A percentile compares a stretch with the other conserved stretches of the same genome.
Evolutionary conservation across 139 green algal species (phyloP).

Genomic region (Closterium sp.): DNA sequence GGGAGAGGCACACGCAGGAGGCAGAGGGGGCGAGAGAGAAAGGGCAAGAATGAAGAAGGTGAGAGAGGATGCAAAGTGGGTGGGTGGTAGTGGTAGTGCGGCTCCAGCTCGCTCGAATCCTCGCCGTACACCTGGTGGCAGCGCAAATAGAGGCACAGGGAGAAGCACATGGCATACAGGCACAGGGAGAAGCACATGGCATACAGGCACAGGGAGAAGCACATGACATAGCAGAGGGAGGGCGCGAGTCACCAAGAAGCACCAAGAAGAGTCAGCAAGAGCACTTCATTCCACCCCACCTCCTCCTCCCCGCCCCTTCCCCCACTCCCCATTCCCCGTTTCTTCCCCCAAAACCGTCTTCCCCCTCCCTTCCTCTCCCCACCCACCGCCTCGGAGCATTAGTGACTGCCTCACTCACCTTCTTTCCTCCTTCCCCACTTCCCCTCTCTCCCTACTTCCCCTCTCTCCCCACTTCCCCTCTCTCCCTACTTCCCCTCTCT

Average conservation of each 20-base stretch:
- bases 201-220: no score
- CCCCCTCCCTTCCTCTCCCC: no score
- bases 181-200: neutral
- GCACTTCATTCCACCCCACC: no score
- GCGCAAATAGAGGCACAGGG: neutral
- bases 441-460: no score
- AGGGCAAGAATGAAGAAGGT: neutral
- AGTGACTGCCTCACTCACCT: slow-evolving; percentile 93
- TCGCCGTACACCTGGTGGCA: slow-evolving; percentile 52
- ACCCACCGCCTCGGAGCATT: slow-evolving; percentile 76
- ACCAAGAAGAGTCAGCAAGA: no score
- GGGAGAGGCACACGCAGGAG: neutral
- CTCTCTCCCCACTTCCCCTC: neutral
- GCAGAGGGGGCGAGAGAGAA: neutral
- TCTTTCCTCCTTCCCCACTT: neutral
- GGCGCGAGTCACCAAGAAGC: no score
- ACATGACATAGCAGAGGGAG: no score
- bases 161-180: no score
- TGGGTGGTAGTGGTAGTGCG: slow-evolving; percentile 84
- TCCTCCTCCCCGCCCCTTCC: neutral
- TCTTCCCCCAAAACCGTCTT: no score
- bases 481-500: neutral
- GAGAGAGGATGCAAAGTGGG: neutral
- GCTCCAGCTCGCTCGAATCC: slow-evolving; percentile 46
- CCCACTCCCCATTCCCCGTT: neutral